Percentiles rank a stretch among this genome's conserved stretches.
Evolutionary conservation across 2,329 filamentous ascomycete species (phyloP).

Genomic region (Paraconiothyrium brasiliense): DNA sequence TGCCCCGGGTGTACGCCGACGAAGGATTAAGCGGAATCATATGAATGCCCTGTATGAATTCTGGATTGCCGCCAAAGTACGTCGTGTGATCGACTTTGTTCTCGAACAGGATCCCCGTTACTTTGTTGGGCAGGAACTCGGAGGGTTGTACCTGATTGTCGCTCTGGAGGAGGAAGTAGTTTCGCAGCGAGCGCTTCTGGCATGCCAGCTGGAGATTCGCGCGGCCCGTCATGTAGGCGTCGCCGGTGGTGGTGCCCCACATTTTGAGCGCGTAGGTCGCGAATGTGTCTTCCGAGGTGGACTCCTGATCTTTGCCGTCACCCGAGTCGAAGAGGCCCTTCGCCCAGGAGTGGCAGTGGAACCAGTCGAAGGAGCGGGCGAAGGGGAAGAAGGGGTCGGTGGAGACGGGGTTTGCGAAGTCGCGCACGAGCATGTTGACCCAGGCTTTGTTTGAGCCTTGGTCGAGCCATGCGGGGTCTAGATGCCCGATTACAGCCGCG

Average conservation of each 20-base stretch:
- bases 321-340: slow-evolving; percentile 77
- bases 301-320: slow-evolving; percentile 89
- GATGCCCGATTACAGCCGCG: slow-evolving; percentile 82
- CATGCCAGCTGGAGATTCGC: slow-evolving; percentile 85
- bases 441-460: slow-evolving; percentile 74
- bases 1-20: slow-evolving; percentile 74
- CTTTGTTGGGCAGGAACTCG: slow-evolving; percentile 84
- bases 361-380: slow-evolving; percentile 83
- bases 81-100: slow-evolving; percentile 95
- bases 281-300: slow-evolving; percentile 91
- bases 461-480: slow-evolving; percentile 79
- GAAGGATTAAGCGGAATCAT: slow-evolving; percentile 82
- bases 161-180: slow-evolving; percentile 83
- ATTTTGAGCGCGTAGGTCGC: slow-evolving; percentile 89
- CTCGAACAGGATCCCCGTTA: slow-evolving; percentile 80
- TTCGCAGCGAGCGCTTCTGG: slow-evolving; percentile 74
- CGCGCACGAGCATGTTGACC: slow-evolving; percentile 84
- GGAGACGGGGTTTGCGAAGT: slow-evolving; percentile 79
- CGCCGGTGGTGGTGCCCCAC: slow-evolving; percentile 83
- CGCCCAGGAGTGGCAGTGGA: slow-evolving; percentile 90
- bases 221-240: slow-evolving; percentile 81
- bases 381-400: slow-evolving; percentile 79
- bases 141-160: slow-evolving; percentile 78
- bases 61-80: slow-evolving; percentile 76
- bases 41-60: slow-evolving; percentile 81